Base-by-base conservation (phyloP, 1,139 yeast species). In the Cylindricascospora bacillispora region DNA sequence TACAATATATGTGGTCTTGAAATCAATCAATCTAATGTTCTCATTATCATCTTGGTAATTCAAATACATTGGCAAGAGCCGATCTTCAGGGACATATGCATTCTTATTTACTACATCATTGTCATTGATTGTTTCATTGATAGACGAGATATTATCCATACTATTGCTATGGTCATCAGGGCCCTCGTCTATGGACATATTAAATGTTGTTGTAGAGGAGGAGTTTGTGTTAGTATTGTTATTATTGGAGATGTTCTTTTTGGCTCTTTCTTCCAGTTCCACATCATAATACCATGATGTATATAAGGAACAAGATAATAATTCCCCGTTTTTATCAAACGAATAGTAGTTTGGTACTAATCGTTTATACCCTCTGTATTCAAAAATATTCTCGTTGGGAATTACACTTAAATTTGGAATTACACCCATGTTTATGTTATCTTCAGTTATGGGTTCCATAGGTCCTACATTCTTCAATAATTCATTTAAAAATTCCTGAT, bases 1-100 rank as follows among this genome's bases (percentile, higher is more conserved):
- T 1, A 83, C 71, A 33, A 78, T 65, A 42, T 65, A 67, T 0
- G 85, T 74, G 24, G 70, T 56, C 6, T 34, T 26, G 22, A 28
- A 19, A 29, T 37, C 62, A 52, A 6, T 67, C 62, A 28, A 29
- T 7, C 30, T 13, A 13, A 29, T 32, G n/a, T 33, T 26, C 9
- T 30, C 35, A 24, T 37, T 35, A 22, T 25, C 28, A 13, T 19
- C 22, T n/a, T n/a, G n/a, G n/a, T n/a, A n/a, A n/a, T n/a, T n/a
- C n/a, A n/a, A n/a, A n/a, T 1, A 31, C 19, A 22, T 25, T 29
- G 16, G 28, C 29, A 5, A n/a, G n/a, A n/a, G n/a, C n/a, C n/a
- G n/a, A n/a, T n/a, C n/a, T n/a, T n/a, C n/a, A n/a, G n/a, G n/a
- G n/a, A n/a, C n/a, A n/a, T n/a, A n/a, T n/a, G n/a, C n/a, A n/a